Base-by-base conservation (phyloP, 2,329 filamentous ascomycete species). In the Fusarium oligoseptatum region DNA sequence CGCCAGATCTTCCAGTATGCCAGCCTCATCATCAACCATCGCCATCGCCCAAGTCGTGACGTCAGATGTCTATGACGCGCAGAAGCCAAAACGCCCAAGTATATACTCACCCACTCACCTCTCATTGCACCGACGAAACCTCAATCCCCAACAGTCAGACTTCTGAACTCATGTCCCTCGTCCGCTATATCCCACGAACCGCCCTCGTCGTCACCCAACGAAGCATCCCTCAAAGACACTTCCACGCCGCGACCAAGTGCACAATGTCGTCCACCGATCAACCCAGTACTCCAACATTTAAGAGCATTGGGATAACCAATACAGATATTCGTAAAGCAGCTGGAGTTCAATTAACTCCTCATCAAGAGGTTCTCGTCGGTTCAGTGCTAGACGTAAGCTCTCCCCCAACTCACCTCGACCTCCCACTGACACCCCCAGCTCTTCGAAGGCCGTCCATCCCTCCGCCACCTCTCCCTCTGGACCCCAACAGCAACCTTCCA, bases 401-500 rank as follows among this genome's bases (percentile, higher is more conserved):
- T 4, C 24, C 9, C 15, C 32, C 22, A 15, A 11, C 58, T 24
- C 37, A 24, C 22, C 14, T 27, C 27, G 6, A 27, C 27, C 27
- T 27, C 27, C 27, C 27, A 27, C 27, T 27, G 27, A 27, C 27
- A 27, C 27, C 27, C 27, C 17, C 52, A 87, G 85, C 87, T 92
- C 57, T 92, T 92, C 78, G 88, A 88, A 37, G 90, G 90, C 55
- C 85, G 87, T 20, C 89, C 90, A 0, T 89, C 88, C 2, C 84
- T 91, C 3, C 85, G 86, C 45, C 91, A 92, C 78, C 85, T 92
- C 55, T 82, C 84, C 15, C 84, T 92, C 27, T 92, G 90, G 91
- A 84, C 84, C 58, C 88, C 88, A 67, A 85, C 88, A 41, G 90
- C 86, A 9, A 86, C 84, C 0, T 92, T 92, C 80, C 80, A 85